Base-by-base conservation (phyloP, 768 basidiomycete genomes). In the Plicaturopsis crispa region DNA sequence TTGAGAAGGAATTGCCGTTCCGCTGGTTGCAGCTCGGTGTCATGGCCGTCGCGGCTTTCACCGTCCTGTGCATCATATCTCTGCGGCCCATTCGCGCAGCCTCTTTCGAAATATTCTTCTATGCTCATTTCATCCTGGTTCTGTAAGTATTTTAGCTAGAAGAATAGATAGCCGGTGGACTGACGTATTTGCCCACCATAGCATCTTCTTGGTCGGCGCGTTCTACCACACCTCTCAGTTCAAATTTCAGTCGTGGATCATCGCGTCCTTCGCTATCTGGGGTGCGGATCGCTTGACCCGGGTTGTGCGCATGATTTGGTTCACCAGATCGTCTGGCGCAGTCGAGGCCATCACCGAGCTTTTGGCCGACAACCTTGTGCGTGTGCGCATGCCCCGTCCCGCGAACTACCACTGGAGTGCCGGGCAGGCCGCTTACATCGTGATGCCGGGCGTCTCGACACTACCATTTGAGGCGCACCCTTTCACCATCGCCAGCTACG, bases 401-500 rank as follows among this genome's bases (percentile, higher is more conserved):
- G 53, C 65, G 12, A 63, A 62, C 45, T 72, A 79, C 60, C 60
- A 55, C 16, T 73, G 72, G 72, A 48, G 50, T 4, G 63, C 79
- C 0, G 79, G 78, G 6, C 79, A 80, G 53, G 63, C 65, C 24
- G 70, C 64, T 0, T 79, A 67, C 45, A 56, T 80, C 16, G 64
- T 59, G 6, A 57, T 79, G 46, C 75, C 75, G 3, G 48, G 60
- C 1, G 58, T 74, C 5, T 72, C 70, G 8, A 35, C 39, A 0
- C 50, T 64, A 19, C 69, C 72, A 4, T 64, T 72, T 22, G 72
- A 80, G 51, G 55, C 72, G 0, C 79, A 80, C 42, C 79, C 79
- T 1, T 80, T 81, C 54, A 76, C 78, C 0, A 78, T 80, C 39
- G 61, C 73, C 5, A 71, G 59, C 13, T 49, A 67, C 6, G 58